Evolutionary conservation across 1,284 basidiomycete species (phyloP).

Genomic region (Takashimella koratensis): DNA sequence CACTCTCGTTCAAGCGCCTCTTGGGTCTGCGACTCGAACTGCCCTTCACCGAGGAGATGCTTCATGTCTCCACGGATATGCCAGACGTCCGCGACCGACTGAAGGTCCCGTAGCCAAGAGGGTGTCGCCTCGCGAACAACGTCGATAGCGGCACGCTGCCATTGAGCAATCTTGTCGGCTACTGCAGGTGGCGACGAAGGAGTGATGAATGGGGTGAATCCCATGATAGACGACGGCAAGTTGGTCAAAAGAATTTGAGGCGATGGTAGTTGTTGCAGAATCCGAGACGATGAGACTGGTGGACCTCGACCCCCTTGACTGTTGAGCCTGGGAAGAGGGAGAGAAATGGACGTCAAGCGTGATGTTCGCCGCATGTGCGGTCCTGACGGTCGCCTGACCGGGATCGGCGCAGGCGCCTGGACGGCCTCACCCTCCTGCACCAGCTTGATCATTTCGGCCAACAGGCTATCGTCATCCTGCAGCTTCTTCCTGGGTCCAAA

Average conservation of each 20-base stretch:
- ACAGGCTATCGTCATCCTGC: slow-evolving; percentile 23
- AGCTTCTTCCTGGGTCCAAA: slow-evolving; percentile 24
- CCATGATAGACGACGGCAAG: slow-evolving; percentile 40
- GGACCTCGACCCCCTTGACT: slow-evolving; percentile 14
- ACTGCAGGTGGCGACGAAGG: slow-evolving; percentile 61
- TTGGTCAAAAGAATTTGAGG: slow-evolving; percentile 48
- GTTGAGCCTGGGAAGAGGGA: slow-evolving; percentile 18
- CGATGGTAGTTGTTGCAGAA: slow-evolving; percentile 45
- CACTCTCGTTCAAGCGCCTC: slow-evolving; percentile 38
- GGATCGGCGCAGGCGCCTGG: slow-evolving; percentile 7
- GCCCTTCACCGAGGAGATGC: slow-evolving; percentile 22
- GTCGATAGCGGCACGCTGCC: slow-evolving; percentile 30
- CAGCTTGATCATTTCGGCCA: slow-evolving; percentile 37
- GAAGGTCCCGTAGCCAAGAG: slow-evolving; percentile 32
- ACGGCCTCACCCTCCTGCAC: slow-evolving; percentile 39
- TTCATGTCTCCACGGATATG: slow-evolving; percentile 23
- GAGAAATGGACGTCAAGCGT: slow-evolving; percentile 36
- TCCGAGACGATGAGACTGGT: slow-evolving; percentile 30
- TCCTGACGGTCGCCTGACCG: slow-evolving; percentile 7
- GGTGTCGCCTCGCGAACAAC: slow-evolving; percentile 31
- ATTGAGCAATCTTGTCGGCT: slow-evolving; percentile 26
- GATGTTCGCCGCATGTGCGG: slow-evolving; percentile 34
- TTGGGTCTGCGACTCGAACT: slow-evolving; percentile 24
- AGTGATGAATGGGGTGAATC: slow-evolving; percentile 50
- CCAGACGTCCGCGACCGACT: slow-evolving; percentile 43